Evolutionary conservation across 306 rosid genomes (phyloP).

Genomic region (Crataegus laevigata): DNA sequence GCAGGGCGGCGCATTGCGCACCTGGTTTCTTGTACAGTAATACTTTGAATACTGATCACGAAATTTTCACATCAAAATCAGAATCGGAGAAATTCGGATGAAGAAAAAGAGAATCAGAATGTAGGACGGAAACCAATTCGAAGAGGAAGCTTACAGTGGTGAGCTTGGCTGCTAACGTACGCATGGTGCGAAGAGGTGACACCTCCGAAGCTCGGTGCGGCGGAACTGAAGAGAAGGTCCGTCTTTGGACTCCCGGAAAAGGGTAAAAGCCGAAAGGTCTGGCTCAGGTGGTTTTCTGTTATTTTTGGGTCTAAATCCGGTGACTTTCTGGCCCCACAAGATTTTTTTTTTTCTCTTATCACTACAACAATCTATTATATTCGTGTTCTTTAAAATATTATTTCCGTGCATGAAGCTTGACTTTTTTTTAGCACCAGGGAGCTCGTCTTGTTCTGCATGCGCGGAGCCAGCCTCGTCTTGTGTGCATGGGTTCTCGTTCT

Average conservation of each 20-base stretch:
- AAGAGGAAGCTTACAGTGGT: slow-evolving; percentile 29
- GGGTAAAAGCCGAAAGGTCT: background rate
- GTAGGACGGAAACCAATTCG: background rate
- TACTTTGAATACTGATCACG: slow-evolving; percentile 30
- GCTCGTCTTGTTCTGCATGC: too few relatives aligned
- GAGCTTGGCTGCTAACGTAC: slow-evolving; percentile 41
- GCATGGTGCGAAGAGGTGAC: slow-evolving; percentile 34
- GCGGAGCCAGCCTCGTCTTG: too few relatives aligned
- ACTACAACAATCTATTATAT: too few relatives aligned
- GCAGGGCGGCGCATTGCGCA: slow-evolving; percentile 34
- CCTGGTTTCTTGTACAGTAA: slow-evolving; percentile 39
- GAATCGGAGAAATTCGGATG: background rate
- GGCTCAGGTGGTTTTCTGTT: background rate
- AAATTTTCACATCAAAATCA: background rate
- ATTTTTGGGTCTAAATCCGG: background rate
- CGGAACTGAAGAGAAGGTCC: background rate
- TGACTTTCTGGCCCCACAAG: too few relatives aligned
- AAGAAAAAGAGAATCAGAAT: background rate
- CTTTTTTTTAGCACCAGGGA: too few relatives aligned
- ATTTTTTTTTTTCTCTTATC: too few relatives aligned
- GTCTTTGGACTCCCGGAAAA: background rate
- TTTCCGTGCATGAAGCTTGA: too few relatives aligned
- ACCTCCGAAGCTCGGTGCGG: background rate
- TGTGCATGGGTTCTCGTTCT: too few relatives aligned
- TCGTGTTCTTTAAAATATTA: too few relatives aligned